Evolutionary conservation across 2,329 filamentous ascomycete species (phyloP), one percentile per base, ranked within the genome.

Genomic region (Ophiognomonia clavigignenti-juglandacearum): DNA sequence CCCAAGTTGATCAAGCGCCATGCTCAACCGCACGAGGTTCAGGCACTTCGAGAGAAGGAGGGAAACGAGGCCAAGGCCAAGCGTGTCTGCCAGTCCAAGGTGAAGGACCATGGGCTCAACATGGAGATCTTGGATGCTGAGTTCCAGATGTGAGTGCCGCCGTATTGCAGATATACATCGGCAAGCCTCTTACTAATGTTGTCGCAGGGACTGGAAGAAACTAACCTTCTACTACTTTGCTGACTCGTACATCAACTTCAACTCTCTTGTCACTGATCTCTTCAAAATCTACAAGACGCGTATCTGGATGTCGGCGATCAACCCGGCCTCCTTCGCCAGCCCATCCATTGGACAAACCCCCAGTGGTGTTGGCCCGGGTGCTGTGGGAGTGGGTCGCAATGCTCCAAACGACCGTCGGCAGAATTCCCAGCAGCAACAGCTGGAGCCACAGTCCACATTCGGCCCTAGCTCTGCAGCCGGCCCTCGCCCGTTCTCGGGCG

Each of bases 221-320:
- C 73, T 98, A 47, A 98, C 95, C 0, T 97, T 97, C 68, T 98
- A 96, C 72, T 98, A 97, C 69, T 98, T 96, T 64, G 92, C 93
- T 45, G 91, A 96, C 61, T 83, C 89, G 1, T 98, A 98, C 64
- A 96, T 98, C 74, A 97, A 97, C 70, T 98, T 98, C 77, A 98
- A 98, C 64, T 88, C 89, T 2, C 80, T 98, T 14, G 93, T 98
- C 44, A 96, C 91, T 0, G 93, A 98, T 63, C 76, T 98, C 11
- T 98, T 97, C 78, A 97, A 97, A 69, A 92, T 97, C 53, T 98
- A 97, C 77, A 98, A 98, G 73, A 96, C 92, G 19, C 83, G 95
- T 57, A 98, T 98, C 59, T 98, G 93, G 93, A 96, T 98, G 88
- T 97, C 92, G 4, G 93, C 93, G 4, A 95, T 98, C 66, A 98